A percentile compares a stretch with the other conserved stretches of the same genome.
phyloP scores from a whole-genome alignment of 169 alveolate genomes.

The Plasmodium ovale region DNA sequence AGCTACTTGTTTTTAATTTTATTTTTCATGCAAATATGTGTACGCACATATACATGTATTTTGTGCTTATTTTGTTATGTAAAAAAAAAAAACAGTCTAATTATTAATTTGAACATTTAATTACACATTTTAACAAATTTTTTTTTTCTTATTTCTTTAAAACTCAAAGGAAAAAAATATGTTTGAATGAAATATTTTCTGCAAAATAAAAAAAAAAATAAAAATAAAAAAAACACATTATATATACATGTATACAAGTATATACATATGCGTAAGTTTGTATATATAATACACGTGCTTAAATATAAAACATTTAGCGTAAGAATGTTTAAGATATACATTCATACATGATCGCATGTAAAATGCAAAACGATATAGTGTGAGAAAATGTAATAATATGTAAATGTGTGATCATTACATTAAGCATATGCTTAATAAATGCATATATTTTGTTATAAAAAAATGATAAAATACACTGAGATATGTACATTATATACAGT shows the following conservation, averaged over 20 bases:
- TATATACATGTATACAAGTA: slow-evolving; percentile 1
- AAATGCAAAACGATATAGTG: background rate
- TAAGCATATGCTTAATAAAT: background rate
- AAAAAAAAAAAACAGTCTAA: slow-evolving; percentile 1
- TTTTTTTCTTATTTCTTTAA: slow-evolving; percentile 15
- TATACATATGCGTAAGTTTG: background rate
- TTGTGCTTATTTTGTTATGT: background rate
- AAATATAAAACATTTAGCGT: background rate
- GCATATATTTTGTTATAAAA: background rate
- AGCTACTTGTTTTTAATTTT: background rate
- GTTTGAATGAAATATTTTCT: background rate
- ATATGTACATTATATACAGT: background rate
- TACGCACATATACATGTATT: background rate
- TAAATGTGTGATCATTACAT: background rate
- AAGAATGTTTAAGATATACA: background rate
- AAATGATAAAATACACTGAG: background rate
- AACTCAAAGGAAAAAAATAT: slow-evolving; percentile 1
- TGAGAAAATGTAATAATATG: background rate
- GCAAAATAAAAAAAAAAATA: slow-evolving; percentile 4
- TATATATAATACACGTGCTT: background rate
- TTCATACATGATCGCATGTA: background rate
- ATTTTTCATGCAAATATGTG: slow-evolving; percentile 1
- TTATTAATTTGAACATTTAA: slow-evolving; percentile 5
- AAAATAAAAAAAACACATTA: background rate
- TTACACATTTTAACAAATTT: background rate